A percentile compares a stretch with the other conserved stretches of the same genome.
Evolutionary conservation across 768 basidiomycete genomes (phyloP).

Genomic region (Russula ochroleuca): DNA sequence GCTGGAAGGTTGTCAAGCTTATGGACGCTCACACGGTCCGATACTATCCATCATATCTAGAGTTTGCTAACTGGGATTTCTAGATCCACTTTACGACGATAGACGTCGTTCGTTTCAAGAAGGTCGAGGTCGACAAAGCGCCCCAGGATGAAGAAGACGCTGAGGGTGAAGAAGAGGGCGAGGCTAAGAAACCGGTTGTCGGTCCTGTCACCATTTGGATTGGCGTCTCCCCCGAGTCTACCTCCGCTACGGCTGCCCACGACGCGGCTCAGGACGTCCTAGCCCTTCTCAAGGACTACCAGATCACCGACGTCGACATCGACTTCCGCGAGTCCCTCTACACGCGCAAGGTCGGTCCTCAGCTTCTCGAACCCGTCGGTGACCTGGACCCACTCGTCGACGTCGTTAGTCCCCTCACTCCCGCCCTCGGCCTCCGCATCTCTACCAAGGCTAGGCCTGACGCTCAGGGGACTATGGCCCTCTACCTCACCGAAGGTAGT

Average conservation of each 20-base stretch:
- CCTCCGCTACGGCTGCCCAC: conserved; percentile 22
- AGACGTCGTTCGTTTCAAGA: conserved; percentile 37
- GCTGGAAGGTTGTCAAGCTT: conserved; percentile 32
- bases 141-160: background rate
- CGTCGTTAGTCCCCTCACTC: conserved; percentile 35
- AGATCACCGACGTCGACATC: conserved; percentile 38
- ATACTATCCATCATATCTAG: conserved; percentile 30
- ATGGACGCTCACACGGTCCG: conserved; percentile 32
- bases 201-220: conserved; percentile 38
- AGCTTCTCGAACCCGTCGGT: conserved; percentile 34
- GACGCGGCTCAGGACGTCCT: too few species aligned
- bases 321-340: conserved; percentile 37
- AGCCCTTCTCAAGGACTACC: conserved; percentile 18
- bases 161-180: conserved; percentile 25
- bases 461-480: conserved; percentile 36
- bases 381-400: conserved; percentile 33
- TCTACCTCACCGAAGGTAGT: conserved; percentile 38
- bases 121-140: conserved; percentile 26
- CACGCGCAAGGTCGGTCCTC: conserved; percentile 33
- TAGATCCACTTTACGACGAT: conserved; percentile 37
- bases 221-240: conserved; percentile 37
- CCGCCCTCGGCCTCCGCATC: conserved; percentile 37
- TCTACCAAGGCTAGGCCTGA: conserved; percentile 34
- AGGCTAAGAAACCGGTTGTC: background rate
- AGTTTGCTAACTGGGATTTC: conserved; percentile 31